Conservation (phyloP, 768 basidiomycete genomes). For the Lentinula guzmanii region DNA sequence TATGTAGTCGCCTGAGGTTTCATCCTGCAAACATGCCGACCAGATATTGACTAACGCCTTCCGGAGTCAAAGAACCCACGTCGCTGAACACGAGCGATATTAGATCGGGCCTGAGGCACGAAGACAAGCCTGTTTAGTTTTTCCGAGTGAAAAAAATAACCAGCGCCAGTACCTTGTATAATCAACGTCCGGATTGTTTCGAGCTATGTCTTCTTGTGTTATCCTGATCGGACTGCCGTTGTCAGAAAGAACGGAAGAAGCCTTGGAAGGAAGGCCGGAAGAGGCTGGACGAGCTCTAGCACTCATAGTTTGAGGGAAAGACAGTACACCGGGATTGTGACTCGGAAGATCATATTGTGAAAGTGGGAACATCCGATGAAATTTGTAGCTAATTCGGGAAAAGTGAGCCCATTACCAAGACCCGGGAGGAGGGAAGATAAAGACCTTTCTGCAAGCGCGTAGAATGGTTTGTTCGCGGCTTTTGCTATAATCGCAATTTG, state of each 20-base stretch:
- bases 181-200: slow-evolving; percentile 87
- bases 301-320: slow-evolving; percentile 45
- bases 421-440: slow-evolving; percentile 13
- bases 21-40: slow-evolving; percentile 90
- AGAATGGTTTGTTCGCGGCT: slow-evolving; percentile 92
- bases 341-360: slow-evolving; percentile 88
- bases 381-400: slow-evolving; percentile 73
- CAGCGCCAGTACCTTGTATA: slow-evolving; percentile 66
- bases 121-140: slow-evolving; percentile 10
- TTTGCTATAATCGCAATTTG: slow-evolving; percentile 97
- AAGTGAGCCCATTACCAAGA: slow-evolving; percentile 1
- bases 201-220: slow-evolving; percentile 76
- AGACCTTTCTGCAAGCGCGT: slow-evolving; percentile 86
- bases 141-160: not conserved
- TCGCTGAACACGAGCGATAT: slow-evolving; percentile 94
- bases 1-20: slow-evolving; percentile 2
- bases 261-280: not conserved
- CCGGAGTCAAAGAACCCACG: slow-evolving; percentile 87
- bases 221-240: slow-evolving; percentile 30
- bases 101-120: slow-evolving; percentile 66
- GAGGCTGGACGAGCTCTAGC: not conserved
- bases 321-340: slow-evolving; percentile 68
- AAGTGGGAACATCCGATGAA: slow-evolving; percentile 91
- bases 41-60: slow-evolving; percentile 91
- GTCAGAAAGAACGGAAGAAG: slow-evolving; percentile 4